A percentile compares a stretch with the other conserved stretches of the same genome.
phyloP scores from a whole-genome alignment of 169 alveolate species.

The Plasmodium berghei region DNA sequence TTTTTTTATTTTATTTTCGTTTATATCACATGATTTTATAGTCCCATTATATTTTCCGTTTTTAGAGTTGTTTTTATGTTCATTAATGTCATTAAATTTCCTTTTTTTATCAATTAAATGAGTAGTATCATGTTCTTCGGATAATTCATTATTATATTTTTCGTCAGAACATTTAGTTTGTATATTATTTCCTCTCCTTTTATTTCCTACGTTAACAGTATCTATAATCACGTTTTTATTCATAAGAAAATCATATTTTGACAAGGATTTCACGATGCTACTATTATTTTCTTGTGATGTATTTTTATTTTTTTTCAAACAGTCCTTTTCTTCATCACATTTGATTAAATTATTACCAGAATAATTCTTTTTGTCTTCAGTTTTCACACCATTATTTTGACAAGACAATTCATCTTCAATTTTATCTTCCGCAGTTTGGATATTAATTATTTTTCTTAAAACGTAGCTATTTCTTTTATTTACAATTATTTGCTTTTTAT shows the following conservation, averaged over 20 bases:
- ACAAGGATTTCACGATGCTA: conserved; percentile 11
- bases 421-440: conserved; percentile 11
- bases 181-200: conserved; percentile 20
- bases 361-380: conserved; percentile 9
- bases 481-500: conserved; percentile 50
- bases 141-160: neutral
- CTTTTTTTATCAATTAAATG: conserved; percentile 30
- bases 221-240: conserved; percentile 18
- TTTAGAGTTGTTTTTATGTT: conserved; percentile 8
- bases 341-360: conserved; percentile 19
- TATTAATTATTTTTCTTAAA: conserved; percentile 54
- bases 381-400: conserved; percentile 10
- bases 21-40: neutral
- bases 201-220: conserved; percentile 26
- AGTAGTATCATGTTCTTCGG: conserved; percentile 1
- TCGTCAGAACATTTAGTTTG: conserved; percentile 11
- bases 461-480: conserved; percentile 56
- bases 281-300: conserved; percentile 3
- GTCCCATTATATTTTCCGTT: neutral
- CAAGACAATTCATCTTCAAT: conserved; percentile 2
- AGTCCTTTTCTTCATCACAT: conserved; percentile 15
- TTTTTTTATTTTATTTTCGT: conserved; percentile 10
- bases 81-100: conserved; percentile 22
- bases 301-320: conserved; percentile 29
- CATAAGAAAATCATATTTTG: conserved; percentile 66